These are phyloP conservation scores for Ilex asprella DNA, from an alignment of 257 asterid genomes.

Conservation along the genomic window DNA sequence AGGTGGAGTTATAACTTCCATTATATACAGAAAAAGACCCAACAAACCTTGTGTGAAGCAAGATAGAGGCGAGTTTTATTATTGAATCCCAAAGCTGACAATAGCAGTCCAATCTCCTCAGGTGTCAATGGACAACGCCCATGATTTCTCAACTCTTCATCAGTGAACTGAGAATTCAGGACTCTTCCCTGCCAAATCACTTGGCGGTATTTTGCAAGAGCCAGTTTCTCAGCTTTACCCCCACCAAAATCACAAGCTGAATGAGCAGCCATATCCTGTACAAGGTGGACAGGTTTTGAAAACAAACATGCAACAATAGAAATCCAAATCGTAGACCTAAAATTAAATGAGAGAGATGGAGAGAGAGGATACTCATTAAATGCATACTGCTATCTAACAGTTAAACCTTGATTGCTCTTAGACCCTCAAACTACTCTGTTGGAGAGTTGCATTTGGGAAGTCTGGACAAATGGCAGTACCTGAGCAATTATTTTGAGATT, in stretches of 20 bases:
- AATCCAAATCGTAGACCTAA: no score
- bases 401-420: no score
- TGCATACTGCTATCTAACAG: no score
- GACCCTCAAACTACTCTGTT: no score
- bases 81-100: constrained; percentile 34
- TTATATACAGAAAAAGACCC: not conserved
- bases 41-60: constrained; percentile 33
- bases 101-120: constrained; percentile 36
- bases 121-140: constrained; percentile 41
- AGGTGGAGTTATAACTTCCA: no score
- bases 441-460: no score
- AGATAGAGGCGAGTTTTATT: constrained; percentile 31
- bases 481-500: no score
- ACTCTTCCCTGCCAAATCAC: constrained; percentile 42
- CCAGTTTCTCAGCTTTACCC: constrained; percentile 38
- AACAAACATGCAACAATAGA: no score
- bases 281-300: not conserved
- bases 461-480: no score
- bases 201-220: constrained; percentile 38
- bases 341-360: no score
- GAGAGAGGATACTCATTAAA: no score
- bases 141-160: constrained; percentile 32
- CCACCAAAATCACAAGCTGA: constrained; percentile 43
- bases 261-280: constrained; percentile 39
- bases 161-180: constrained; percentile 29